Evolutionary conservation across 139 green algal species (phyloP).

Genomic region (Yamagishiella unicocca): DNA sequence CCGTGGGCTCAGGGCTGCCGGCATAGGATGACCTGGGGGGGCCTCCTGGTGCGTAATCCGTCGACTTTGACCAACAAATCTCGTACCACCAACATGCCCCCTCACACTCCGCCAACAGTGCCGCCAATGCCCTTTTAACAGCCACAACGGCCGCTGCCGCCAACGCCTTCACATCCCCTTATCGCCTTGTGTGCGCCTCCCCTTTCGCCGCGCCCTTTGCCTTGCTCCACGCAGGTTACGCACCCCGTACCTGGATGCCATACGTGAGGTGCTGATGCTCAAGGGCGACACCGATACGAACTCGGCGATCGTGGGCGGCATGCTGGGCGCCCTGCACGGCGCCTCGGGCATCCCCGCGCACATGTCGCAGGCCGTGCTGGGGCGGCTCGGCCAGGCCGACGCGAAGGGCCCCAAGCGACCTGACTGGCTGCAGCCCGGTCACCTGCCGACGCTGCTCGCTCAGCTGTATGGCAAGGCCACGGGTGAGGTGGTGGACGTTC

Average conservation of each 20-base stretch:
- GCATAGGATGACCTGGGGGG: too few relatives aligned
- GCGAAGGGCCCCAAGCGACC: conserved; percentile 29
- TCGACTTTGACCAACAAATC: too few relatives aligned
- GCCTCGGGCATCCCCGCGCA: conserved; percentile 42
- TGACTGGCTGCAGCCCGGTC: conserved; percentile 48
- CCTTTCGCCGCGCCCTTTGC: not conserved
- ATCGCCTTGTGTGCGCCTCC: too few relatives aligned
- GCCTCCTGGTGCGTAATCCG: too few relatives aligned
- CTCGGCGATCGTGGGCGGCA: conserved; percentile 68
- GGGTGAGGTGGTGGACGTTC: not conserved
- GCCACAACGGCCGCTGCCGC: too few relatives aligned
- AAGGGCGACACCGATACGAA: conserved; percentile 78
- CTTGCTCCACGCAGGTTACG: conserved; percentile 3
- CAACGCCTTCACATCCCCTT: too few relatives aligned
- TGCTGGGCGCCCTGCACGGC: conserved; percentile 65
- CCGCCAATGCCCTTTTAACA: too few relatives aligned
- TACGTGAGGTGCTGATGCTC: conserved; percentile 54
- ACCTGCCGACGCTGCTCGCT: conserved; percentile 40
- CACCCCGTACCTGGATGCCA: conserved; percentile 23
- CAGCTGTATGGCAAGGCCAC: conserved; percentile 46
- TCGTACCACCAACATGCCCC: too few relatives aligned
- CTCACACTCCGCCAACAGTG: too few relatives aligned
- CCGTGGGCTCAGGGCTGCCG: too few relatives aligned
- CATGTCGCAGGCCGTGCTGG: conserved; percentile 53
- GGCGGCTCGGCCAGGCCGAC: not conserved